phyloP scores from a whole-genome alignment of 768 basidiomycete species.

The Kwoniella bestiolae region DNA sequence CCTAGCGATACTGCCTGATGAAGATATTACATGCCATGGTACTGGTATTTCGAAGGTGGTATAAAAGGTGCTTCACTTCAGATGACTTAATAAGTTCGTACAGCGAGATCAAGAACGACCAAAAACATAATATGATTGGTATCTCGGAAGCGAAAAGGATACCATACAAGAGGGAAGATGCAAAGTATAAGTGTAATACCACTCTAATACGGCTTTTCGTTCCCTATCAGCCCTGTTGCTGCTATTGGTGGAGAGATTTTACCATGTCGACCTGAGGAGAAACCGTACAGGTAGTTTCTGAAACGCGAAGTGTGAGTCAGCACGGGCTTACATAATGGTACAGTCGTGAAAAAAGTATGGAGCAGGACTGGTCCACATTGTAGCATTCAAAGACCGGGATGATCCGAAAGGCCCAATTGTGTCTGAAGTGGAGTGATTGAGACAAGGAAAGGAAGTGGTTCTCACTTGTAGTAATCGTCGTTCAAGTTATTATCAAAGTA shows the following conservation, averaged over 20 bases:
- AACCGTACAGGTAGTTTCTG: slow-evolving; percentile 52
- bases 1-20: too few species aligned
- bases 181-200: not conserved
- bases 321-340: not conserved
- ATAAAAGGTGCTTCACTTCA: too few species aligned
- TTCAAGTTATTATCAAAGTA: slow-evolving; percentile 92
- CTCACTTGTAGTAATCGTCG: slow-evolving; percentile 62
- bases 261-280: slow-evolving; percentile 46
- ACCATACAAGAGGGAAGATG: not conserved
- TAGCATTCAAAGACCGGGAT: too few species aligned
- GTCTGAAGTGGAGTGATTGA: too few species aligned
- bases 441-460: too few species aligned
- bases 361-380: not conserved
- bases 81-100: too few species aligned
- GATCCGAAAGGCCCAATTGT: too few species aligned
- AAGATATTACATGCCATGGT: too few species aligned
- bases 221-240: slow-evolving; percentile 12
- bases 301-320: not conserved
- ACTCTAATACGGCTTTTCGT: slow-evolving; percentile 42
- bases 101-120: too few species aligned
- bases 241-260: slow-evolving; percentile 30
- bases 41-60: too few species aligned
- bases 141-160: too few species aligned
- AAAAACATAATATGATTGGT: too few species aligned
- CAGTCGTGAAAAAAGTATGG: not conserved